A percentile compares a stretch with the other conserved stretches of the same genome.
Evolutionary conservation across 2,329 filamentous ascomycete genomes (phyloP).

Genomic region (Phialemoniopsis sp.): DNA sequence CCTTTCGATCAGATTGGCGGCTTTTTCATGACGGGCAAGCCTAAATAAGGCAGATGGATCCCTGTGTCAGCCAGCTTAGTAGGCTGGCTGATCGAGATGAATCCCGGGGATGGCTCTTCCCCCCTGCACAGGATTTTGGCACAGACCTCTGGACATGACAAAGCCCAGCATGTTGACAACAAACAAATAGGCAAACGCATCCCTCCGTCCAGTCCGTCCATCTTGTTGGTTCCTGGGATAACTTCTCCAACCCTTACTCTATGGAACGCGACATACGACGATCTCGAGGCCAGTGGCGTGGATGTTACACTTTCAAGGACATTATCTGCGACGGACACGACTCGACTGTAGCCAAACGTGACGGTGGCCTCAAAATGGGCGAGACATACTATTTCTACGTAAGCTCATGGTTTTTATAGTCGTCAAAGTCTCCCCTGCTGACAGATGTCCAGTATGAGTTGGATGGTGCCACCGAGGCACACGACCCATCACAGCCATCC

Average conservation of each 20-base stretch:
- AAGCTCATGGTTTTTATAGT: slow-evolving; percentile 30
- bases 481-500: slow-evolving; percentile 67
- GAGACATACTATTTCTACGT: slow-evolving; percentile 96
- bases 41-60: too few species aligned
- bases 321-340: slow-evolving; percentile 77
- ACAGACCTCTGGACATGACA: too few species aligned
- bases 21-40: too few species aligned
- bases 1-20: too few species aligned
- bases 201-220: slow-evolving; percentile 66
- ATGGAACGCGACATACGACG: slow-evolving; percentile 79
- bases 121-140: too few species aligned
- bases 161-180: too few species aligned
- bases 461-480: slow-evolving; percentile 71
- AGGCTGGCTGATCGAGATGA: too few species aligned
- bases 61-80: too few species aligned
- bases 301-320: slow-evolving; percentile 81
- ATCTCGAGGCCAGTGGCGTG: slow-evolving; percentile 75
- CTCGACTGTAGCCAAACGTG: slow-evolving; percentile 51
- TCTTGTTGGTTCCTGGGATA: slow-evolving; percentile 92
- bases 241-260: slow-evolving; percentile 73
- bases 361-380: slow-evolving; percentile 86
- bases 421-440: slow-evolving; percentile 8
- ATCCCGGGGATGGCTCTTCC: too few species aligned
- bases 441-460: slow-evolving; percentile 66
- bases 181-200: slow-evolving; percentile 47